Evolutionary conservation across 192 early-diverging fungal genomes (phyloP), one percentile per base, ranked within the genome.

Genomic region (Coemansia sp.): DNA sequence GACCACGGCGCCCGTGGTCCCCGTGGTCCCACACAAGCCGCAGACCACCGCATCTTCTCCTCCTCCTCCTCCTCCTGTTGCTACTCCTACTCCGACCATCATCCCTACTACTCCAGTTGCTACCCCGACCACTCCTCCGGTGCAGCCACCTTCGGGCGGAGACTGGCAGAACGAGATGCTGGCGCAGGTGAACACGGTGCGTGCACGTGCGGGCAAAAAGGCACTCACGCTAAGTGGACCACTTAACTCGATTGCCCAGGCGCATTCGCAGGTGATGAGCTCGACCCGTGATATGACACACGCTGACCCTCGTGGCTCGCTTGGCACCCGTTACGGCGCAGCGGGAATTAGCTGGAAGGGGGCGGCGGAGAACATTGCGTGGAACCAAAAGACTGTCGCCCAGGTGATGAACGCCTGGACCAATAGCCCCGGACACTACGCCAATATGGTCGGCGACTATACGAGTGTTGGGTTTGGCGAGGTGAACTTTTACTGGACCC

Each of bases 321-420:
- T 74, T 8, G 64, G 72, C 36, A 26, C 60, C 2, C 76, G 81
- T 18, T 48, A 68, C 14, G 55, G 8, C 19, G 39, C 41, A 0
- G 29, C 15, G n/a, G 50, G 67, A 0, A 34, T 72, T 8, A 5
- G 26, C 27, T 75, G 62, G 64, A 32, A 3, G 33, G 72, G 57
- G 1, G 58, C 59, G 19, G 78, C 66, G 11, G 82, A 83, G 56
- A 83, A 82, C 80, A 70, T 83, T 46, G 82, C 82, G n/a, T 65
- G 63, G 67, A 75, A 72, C 58, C 65, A 65, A 43, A 11, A 38
- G 34, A 48, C 53, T 12, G 71, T 74, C 21, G 19, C 44, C 12
- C 38, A 53, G 24, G 82, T 74, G 15, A 72, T 83, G 67, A 15
- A 63, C 9, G 57, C 65, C 1, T 84, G 80, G 81, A 76, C 36